Percentiles rank a stretch among this genome's conserved stretches.
These are phyloP conservation scores for Arthrobotrys conoides DNA, from an alignment of 2,329 filamentous ascomycete genomes.

Conservation along the genomic window DNA sequence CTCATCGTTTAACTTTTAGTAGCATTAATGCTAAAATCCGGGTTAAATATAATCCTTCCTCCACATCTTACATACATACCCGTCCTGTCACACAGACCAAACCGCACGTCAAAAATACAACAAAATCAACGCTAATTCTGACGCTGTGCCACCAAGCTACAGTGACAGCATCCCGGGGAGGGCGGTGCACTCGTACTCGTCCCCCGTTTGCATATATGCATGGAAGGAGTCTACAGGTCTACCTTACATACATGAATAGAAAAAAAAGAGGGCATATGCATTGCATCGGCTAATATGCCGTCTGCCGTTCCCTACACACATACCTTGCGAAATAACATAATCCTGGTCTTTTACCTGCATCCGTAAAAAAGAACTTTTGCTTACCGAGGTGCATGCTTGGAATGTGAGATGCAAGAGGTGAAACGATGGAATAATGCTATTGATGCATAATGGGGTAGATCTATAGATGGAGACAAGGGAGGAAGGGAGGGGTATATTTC, in stretches of 20 bases:
- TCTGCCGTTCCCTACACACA: background rate
- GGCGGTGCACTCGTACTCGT: background rate
- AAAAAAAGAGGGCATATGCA: background rate
- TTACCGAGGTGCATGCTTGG: slow-evolving; percentile 13
- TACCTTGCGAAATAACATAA: background rate
- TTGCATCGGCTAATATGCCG: slow-evolving; percentile 28
- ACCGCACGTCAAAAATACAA: slow-evolving; percentile 11
- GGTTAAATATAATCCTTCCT: background rate
- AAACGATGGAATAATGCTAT: slow-evolving; percentile 27
- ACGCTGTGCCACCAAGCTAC: slow-evolving; percentile 26
- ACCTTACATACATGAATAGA: background rate
- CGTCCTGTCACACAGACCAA: background rate
- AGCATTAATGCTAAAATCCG: background rate
- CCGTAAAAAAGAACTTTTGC: slow-evolving; percentile 4
- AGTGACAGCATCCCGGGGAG: slow-evolving; percentile 5
- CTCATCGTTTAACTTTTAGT: background rate
- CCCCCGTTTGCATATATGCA: slow-evolving; percentile 17
- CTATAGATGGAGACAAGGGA: slow-evolving; percentile 10
- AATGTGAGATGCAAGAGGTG: slow-evolving; percentile 6
- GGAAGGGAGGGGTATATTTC: background rate
- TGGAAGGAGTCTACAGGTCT: background rate
- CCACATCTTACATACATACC: too few relatives aligned
- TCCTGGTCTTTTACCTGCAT: slow-evolving; percentile 6
- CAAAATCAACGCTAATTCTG: slow-evolving; percentile 10
- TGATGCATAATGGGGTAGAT: slow-evolving; percentile 12